Evolutionary conservation across 1,139 yeast species (phyloP).

Genomic region (Scheffersomyces stambukii): DNA sequence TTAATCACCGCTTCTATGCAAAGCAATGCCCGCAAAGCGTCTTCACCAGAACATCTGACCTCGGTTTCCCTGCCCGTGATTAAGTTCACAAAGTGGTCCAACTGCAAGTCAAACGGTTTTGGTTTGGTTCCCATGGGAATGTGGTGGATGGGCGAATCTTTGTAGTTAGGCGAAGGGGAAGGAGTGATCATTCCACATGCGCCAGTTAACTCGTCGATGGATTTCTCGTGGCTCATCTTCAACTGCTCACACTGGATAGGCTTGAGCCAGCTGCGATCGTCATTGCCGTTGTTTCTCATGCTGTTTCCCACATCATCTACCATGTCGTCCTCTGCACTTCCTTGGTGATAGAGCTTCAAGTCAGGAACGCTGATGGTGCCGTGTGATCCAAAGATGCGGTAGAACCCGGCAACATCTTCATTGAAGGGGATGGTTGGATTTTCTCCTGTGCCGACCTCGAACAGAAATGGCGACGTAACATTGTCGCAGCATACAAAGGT

Average conservation of each 20-base stretch:
- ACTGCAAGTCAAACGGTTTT: constrained; percentile 36
- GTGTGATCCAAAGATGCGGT: constrained; percentile 32
- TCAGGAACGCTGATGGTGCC: constrained; percentile 40
- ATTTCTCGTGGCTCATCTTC: constrained; percentile 8
- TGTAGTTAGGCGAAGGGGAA: constrained; percentile 22
- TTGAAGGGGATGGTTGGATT: constrained; percentile 34
- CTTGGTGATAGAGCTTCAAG: constrained; percentile 31
- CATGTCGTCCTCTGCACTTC: constrained; percentile 1
- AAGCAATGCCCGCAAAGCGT: constrained; percentile 36
- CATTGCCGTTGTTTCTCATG: constrained; percentile 4
- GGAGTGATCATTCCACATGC: constrained; percentile 18
- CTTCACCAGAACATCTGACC: constrained; percentile 36
- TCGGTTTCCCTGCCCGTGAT: constrained; percentile 27
- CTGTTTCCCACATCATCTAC: constrained; percentile 2
- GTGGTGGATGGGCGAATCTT: constrained; percentile 22
- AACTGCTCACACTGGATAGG: constrained; percentile 25
- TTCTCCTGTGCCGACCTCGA: constrained; percentile 40
- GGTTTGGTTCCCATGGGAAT: constrained; percentile 14
- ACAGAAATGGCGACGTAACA: constrained; percentile 36
- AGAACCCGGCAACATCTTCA: constrained; percentile 27
- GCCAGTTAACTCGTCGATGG: constrained; percentile 2
- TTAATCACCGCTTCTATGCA: constrained; percentile 38
- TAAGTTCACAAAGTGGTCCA: constrained; percentile 24
- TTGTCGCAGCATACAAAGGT: constrained; percentile 39
- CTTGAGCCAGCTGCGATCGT: constrained; percentile 27